Evolutionary conservation across 1,284 basidiomycete species (phyloP), one percentile per base, ranked within the genome.

Genomic region (Cutaneotrichosporon cyanovorans): DNA sequence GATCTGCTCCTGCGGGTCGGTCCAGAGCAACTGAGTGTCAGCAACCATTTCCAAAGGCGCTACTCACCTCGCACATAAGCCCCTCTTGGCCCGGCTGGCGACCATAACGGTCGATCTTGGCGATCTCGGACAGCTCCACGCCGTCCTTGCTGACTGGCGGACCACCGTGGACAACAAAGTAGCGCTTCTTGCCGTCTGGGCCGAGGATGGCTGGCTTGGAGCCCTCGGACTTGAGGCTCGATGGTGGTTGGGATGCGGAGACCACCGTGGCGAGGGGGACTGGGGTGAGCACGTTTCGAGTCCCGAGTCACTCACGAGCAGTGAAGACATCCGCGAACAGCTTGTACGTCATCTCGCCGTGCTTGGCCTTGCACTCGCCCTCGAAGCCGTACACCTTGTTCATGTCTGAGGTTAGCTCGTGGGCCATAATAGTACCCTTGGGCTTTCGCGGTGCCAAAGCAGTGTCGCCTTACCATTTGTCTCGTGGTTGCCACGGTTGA

Each of bases 401-500:
- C 78, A 80, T 80, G 51, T 96, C 89, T 69, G 85, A 25, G 9
- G 45, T 37, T 25, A 37, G 36, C 11, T 5, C 8, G 21, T 20
- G 19, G n/a, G n/a, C n/a, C 15, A 23, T n/a, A n/a, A n/a, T 19
- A 14, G 11, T 25, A 32, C 37, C 20, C 14, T 14, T 18, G 14
- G 7, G 5, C 22, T 7, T 14, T 4, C 7, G 14, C 61, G 42
- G n/a, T n/a, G n/a, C n/a, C n/a, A n/a, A n/a, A n/a, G n/a, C n/a
- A n/a, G n/a, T n/a, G n/a, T n/a, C n/a, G n/a, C n/a, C n/a, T n/a
- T 22, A 69, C 65, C 66, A 45, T 66, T 89, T 42, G 92, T 86
- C 74, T 98, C 93, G 68, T 98, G 93, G 73, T 97, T 98, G 20
- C 93, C 95, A 51, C 93, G 80, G 69, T 95, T 96, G 65, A 95